Percentiles rank a stretch among this genome's conserved stretches.
Conservation (phyloP, 2,329 filamentous ascomycete species). For the Mycosphaerella sp. region DNA sequence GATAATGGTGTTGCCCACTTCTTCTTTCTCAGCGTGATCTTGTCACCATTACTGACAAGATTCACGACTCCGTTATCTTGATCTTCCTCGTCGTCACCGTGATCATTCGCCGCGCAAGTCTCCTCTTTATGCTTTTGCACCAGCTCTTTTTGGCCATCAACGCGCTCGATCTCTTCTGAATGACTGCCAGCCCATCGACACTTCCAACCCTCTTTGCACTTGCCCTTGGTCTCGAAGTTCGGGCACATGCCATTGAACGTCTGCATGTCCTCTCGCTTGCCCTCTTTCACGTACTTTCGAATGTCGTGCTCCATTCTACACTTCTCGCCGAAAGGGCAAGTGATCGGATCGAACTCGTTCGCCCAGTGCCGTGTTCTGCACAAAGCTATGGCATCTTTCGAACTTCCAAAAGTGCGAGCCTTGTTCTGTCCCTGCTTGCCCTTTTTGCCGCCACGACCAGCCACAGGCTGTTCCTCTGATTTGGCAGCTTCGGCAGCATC, state of each 20-base stretch:
- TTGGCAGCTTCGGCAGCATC: conserved; percentile 46
- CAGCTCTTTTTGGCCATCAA: conserved; percentile 78
- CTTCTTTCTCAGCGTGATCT: conserved; percentile 68
- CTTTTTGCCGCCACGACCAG: conserved; percentile 37
- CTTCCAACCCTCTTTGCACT: conserved; percentile 83
- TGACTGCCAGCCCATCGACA: conserved; percentile 87
- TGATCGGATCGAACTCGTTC: conserved; percentile 71
- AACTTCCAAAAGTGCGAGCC: conserved; percentile 71
- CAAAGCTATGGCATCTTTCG: conserved; percentile 68
- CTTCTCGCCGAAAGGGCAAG: conserved; percentile 70
- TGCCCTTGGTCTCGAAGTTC: conserved; percentile 68
- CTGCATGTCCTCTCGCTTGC: conserved; percentile 71
- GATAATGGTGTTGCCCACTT: conserved; percentile 64
- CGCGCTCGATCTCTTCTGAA: conserved; percentile 68
- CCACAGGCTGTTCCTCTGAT: conserved; percentile 28
- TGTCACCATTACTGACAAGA: conserved; percentile 61
- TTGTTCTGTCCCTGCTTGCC: conserved; percentile 75
- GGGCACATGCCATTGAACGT: conserved; percentile 76
- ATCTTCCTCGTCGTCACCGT: conserved; percentile 33
- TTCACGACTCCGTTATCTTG: conserved; percentile 62
- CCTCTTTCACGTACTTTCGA: conserved; percentile 74
- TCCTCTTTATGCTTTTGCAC: conserved; percentile 56
- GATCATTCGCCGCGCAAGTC: conserved; percentile 8
- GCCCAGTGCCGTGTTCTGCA: conserved; percentile 67
- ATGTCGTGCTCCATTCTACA: conserved; percentile 82